Percentiles rank a stretch among this genome's conserved stretches.
phyloP scores from a whole-genome alignment of 2,329 filamentous ascomycete genomes.

The Domatiomyces globalis region DNA sequence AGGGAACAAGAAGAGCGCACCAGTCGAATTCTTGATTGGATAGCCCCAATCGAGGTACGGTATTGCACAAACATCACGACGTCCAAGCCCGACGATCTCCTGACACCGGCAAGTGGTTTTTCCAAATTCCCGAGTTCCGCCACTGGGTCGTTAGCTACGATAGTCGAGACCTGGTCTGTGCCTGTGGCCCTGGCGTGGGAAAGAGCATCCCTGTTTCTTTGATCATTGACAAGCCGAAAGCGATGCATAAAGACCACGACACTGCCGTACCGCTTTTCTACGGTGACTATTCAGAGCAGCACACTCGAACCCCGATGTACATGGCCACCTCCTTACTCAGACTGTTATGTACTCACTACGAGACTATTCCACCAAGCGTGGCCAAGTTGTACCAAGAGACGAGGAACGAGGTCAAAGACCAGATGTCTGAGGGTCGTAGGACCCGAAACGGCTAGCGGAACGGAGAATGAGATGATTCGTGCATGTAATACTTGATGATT shows the following conservation, averaged over 20 bases:
- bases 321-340: slow-evolving; percentile 18
- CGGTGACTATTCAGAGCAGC: slow-evolving; percentile 21
- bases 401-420: slow-evolving; percentile 10
- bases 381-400: slow-evolving; percentile 17
- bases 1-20: slow-evolving; percentile 15
- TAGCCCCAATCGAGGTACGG: slow-evolving; percentile 9
- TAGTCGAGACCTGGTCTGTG: slow-evolving; percentile 12
- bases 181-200: slow-evolving; percentile 15
- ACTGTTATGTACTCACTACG: slow-evolving; percentile 14
- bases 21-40: slow-evolving; percentile 16
- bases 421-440: no score
- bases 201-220: slow-evolving; percentile 17
- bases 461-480: no score
- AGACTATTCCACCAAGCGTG: slow-evolving; percentile 16
- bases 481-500: no score
- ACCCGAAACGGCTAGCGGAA: no score
- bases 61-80: slow-evolving; percentile 14
- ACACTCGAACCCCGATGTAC: slow-evolving; percentile 13
- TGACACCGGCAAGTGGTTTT: slow-evolving; percentile 24
- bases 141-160: slow-evolving; percentile 15
- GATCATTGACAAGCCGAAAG: slow-evolving; percentile 16
- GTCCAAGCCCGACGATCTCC: slow-evolving; percentile 14
- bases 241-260: slow-evolving; percentile 6
- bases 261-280: slow-evolving; percentile 20
- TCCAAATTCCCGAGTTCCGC: slow-evolving; percentile 16